Conservation (phyloP, 2,329 filamentous ascomycete species). For the Aspergillus unguis region DNA sequence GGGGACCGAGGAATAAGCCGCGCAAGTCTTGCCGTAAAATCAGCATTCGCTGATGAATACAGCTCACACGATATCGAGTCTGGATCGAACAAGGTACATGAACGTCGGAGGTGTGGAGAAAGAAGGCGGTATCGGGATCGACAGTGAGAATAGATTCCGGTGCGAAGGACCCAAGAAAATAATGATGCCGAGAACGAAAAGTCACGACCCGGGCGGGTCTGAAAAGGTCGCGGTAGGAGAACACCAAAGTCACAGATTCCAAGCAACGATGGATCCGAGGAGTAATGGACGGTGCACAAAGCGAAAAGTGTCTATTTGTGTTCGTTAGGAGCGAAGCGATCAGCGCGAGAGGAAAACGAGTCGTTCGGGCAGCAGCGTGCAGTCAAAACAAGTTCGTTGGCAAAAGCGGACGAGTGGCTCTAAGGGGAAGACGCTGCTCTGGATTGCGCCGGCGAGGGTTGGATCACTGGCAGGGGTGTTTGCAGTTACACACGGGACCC, state of each 20-base stretch:
- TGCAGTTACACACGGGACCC: slow-evolving; percentile 26
- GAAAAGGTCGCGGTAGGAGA: neutral
- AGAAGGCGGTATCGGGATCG: slow-evolving; percentile 4
- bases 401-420: slow-evolving; percentile 28
- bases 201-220: neutral
- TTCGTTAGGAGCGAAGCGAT: slow-evolving; percentile 11
- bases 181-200: neutral
- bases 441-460: slow-evolving; percentile 24
- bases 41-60: slow-evolving; percentile 36
- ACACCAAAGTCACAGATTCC: neutral
- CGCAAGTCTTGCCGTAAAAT: slow-evolving; percentile 25
- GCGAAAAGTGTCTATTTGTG: neutral
- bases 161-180: neutral
- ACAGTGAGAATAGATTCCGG: neutral
- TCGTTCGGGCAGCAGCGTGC: slow-evolving; percentile 36
- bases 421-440: slow-evolving; percentile 18
- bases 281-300: neutral
- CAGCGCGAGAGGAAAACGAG: slow-evolving; percentile 31
- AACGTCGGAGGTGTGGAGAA: neutral
- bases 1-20: slow-evolving; percentile 37
- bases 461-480: slow-evolving; percentile 34
- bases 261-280: neutral
- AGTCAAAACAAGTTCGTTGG: slow-evolving; percentile 29
- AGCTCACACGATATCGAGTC: slow-evolving; percentile 4
- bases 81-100: neutral